Conservation (phyloP, 305 asterid genomes). For the Fraxinus paxiana region DNA sequence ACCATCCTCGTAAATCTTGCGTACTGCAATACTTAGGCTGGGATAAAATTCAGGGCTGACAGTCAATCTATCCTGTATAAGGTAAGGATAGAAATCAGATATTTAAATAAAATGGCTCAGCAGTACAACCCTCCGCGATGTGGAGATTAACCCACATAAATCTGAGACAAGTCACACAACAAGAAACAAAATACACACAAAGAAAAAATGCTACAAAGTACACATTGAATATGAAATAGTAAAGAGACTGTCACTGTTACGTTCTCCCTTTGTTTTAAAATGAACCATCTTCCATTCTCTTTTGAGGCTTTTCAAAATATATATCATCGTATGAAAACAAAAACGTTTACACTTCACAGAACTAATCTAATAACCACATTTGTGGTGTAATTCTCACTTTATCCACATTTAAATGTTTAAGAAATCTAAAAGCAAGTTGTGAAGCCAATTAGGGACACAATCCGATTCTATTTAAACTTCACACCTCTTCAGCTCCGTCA, state of each 20-base stretch:
- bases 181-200: not conserved
- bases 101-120: not conserved
- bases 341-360: not conserved
- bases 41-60: slow-evolving; percentile 77
- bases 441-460: not conserved
- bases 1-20: slow-evolving; percentile 63
- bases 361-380: not conserved
- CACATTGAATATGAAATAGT: not conserved
- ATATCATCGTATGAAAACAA: not conserved
- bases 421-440: not conserved
- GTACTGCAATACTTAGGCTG: slow-evolving; percentile 58
- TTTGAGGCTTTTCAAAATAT: not conserved
- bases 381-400: not conserved
- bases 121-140: not conserved
- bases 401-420: not conserved
- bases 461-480: not conserved
- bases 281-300: not conserved
- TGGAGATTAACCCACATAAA: not conserved
- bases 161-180: not conserved
- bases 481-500: not conserved
- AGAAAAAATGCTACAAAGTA: not conserved
- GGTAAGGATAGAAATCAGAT: slow-evolving; percentile 2
- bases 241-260: not conserved
- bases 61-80: slow-evolving; percentile 81
- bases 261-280: not conserved